phyloP scores from a whole-genome alignment of 2,329 filamentous ascomycete genomes.

The Colletotrichum tropicale region DNA sequence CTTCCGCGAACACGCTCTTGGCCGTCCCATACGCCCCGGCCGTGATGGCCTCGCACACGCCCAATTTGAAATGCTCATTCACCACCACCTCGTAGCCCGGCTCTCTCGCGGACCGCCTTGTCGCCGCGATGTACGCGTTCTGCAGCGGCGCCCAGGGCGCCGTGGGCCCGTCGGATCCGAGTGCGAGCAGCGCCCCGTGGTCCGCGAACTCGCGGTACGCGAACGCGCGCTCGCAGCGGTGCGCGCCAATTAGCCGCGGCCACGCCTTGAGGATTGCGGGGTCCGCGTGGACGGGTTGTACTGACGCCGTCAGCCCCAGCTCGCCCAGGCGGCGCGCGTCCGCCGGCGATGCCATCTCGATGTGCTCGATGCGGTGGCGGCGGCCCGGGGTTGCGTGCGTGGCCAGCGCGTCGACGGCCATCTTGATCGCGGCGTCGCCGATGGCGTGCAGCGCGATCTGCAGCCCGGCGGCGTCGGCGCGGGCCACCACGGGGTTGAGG shows the following conservation, averaged over 20 bases:
- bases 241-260: conserved; percentile 53
- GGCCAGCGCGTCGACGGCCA: conserved; percentile 54
- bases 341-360: conserved; percentile 54
- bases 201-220: conserved; percentile 60
- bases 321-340: conserved; percentile 55
- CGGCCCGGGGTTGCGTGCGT: conserved; percentile 38
- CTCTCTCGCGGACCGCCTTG: conserved; percentile 51
- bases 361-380: conserved; percentile 62
- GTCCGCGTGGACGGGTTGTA: conserved; percentile 55
- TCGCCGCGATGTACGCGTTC: conserved; percentile 58
- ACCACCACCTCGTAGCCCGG: conserved; percentile 40
- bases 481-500: conserved; percentile 53
- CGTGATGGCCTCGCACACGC: conserved; percentile 49
- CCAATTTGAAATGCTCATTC: conserved; percentile 51
- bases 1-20: conserved; percentile 54
- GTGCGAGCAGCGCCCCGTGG: conserved; percentile 50
- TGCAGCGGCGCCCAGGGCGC: conserved; percentile 52
- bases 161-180: conserved; percentile 58
- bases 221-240: conserved; percentile 57
- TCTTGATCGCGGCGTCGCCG: conserved; percentile 56
- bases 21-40: conserved; percentile 53
- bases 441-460: conserved; percentile 65
- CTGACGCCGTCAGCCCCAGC: conserved; percentile 55
- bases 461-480: conserved; percentile 50
- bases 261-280: conserved; percentile 61